These are phyloP conservation scores for Neurospora terricola DNA, from an alignment of 495 filamentous ascomycete species.

Conservation along the genomic window DNA sequence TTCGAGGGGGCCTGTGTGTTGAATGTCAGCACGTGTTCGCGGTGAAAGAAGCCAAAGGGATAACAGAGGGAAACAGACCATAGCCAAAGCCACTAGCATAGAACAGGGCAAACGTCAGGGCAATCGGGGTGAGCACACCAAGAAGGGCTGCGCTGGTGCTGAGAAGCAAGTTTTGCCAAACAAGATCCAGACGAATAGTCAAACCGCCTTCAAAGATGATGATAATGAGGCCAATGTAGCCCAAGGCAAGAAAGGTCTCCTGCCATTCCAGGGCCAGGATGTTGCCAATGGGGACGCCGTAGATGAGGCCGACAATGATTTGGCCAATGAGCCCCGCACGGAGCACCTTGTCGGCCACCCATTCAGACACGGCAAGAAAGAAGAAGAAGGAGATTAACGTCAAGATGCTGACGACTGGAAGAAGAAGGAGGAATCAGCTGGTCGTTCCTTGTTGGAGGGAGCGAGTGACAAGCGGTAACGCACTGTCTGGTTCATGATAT, in stretches of 20 bases:
- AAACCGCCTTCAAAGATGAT: slow-evolving; percentile 71
- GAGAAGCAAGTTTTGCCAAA: slow-evolving; percentile 51
- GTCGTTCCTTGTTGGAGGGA: neutral
- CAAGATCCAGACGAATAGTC: slow-evolving; percentile 47
- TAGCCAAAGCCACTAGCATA: slow-evolving; percentile 15
- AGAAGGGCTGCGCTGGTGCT: slow-evolving; percentile 52
- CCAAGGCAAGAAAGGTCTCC: slow-evolving; percentile 53
- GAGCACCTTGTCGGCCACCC: slow-evolving; percentile 48
- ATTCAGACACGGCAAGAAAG: slow-evolving; percentile 50
- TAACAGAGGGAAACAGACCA: slow-evolving; percentile 5
- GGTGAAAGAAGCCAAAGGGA: neutral
- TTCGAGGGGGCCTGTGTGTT: slow-evolving; percentile 40
- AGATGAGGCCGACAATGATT: slow-evolving; percentile 61
- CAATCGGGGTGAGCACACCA: slow-evolving; percentile 57
- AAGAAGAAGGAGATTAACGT: slow-evolving; percentile 55
- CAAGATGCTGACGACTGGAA: slow-evolving; percentile 37
- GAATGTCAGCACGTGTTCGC: slow-evolving; percentile 10
- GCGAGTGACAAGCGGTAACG: neutral
- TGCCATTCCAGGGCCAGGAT: slow-evolving; percentile 42
- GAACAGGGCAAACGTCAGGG: slow-evolving; percentile 53
- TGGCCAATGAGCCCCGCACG: slow-evolving; percentile 70
- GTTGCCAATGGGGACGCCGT: slow-evolving; percentile 49
- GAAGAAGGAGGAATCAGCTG: neutral
- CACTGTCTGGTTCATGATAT: slow-evolving; percentile 17
- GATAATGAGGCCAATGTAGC: slow-evolving; percentile 66